Conservation (phyloP, 2,329 filamentous ascomycete species). For the Plenodomus lindquistii region DNA sequence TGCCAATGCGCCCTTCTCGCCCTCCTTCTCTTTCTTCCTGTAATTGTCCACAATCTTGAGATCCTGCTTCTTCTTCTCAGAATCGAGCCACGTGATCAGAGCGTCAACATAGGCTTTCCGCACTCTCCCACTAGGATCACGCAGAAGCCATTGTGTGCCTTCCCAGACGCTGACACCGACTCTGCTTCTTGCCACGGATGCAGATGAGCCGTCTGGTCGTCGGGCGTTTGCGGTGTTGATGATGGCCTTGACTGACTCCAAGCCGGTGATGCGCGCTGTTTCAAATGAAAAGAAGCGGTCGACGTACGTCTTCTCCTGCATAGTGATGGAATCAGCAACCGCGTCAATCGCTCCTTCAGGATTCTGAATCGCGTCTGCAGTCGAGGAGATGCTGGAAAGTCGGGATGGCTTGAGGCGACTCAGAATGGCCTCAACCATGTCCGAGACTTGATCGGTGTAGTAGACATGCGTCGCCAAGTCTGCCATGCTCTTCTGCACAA, state of each 20-base stretch:
- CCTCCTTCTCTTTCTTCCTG: conserved; percentile 46
- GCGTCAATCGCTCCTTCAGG: conserved; percentile 54
- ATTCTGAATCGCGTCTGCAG: conserved; percentile 56
- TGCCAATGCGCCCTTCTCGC: conserved; percentile 50
- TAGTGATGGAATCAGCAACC: conserved; percentile 52
- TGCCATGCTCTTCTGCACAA: conserved; percentile 83
- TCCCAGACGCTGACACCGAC: conserved; percentile 89
- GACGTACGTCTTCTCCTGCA: conserved; percentile 57
- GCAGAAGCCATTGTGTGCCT: conserved; percentile 90
- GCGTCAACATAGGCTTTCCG: conserved; percentile 85
- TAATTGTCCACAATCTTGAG: conserved; percentile 64
- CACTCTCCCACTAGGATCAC: conserved; percentile 76
- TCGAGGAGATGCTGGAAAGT: conserved; percentile 48
- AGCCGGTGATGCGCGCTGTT: conserved; percentile 65
- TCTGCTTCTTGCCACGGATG: conserved; percentile 69
- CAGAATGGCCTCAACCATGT: conserved; percentile 86
- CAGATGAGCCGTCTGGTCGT: conserved; percentile 46
- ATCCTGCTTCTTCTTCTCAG: conserved; percentile 74
- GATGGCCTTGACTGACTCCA: conserved; percentile 81
- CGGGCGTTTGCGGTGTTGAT: conserved; percentile 73
- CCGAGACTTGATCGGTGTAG: conserved; percentile 92
- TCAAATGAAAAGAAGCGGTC: conserved; percentile 67
- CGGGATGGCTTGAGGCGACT: conserved; percentile 71
- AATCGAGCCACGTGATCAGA: conserved; percentile 78
- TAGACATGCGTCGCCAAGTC: conserved; percentile 92